phyloP scores from a whole-genome alignment of 805 yeast species.

The Priceomyces carsonii region DNA sequence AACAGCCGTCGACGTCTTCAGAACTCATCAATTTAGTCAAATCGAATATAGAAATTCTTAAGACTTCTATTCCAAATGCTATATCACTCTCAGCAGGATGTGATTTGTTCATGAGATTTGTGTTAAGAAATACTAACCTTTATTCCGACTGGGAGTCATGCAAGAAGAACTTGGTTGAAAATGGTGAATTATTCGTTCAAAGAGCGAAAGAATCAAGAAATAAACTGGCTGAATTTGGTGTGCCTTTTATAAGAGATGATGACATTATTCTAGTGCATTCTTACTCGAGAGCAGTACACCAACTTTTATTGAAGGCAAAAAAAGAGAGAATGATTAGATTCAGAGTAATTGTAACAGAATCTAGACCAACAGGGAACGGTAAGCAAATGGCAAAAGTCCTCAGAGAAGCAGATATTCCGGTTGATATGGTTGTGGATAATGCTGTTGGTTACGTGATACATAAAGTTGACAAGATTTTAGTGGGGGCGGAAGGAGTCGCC shows the following conservation, averaged over 20 bases:
- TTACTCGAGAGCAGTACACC: slow-evolving; percentile 84
- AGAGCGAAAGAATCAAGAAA: slow-evolving; percentile 90
- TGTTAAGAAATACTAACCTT: slow-evolving; percentile 81
- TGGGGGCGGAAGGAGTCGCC: slow-evolving; percentile 99
- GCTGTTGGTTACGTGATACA: slow-evolving; percentile 93
- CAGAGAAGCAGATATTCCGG: slow-evolving; percentile 77
- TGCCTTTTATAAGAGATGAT: slow-evolving; percentile 89
- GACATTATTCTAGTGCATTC: slow-evolving; percentile 91
- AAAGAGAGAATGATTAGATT: slow-evolving; percentile 73
- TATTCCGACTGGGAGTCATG: slow-evolving; percentile 96
- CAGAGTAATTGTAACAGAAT: slow-evolving; percentile 89
- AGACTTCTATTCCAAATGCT: slow-evolving; percentile 81
- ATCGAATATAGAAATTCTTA: slow-evolving; percentile 72
- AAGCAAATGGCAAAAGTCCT: slow-evolving; percentile 67
- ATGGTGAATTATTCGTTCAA: slow-evolving; percentile 87
- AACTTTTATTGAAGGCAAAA: slow-evolving; percentile 74
- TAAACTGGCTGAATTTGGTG: slow-evolving; percentile 84
- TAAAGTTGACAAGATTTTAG: slow-evolving; percentile 87
- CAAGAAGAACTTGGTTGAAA: slow-evolving; percentile 81
- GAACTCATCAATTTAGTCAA: slow-evolving; percentile 83
- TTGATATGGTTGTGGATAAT: slow-evolving; percentile 82
- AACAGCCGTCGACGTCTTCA: slow-evolving; percentile 91
- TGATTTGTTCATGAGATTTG: slow-evolving; percentile 93
- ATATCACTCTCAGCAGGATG: slow-evolving; percentile 96
- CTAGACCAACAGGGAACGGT: slow-evolving; percentile 82